Conservation (phyloP, 768 basidiomycete species). For the Pleurotus platypus region DNA sequence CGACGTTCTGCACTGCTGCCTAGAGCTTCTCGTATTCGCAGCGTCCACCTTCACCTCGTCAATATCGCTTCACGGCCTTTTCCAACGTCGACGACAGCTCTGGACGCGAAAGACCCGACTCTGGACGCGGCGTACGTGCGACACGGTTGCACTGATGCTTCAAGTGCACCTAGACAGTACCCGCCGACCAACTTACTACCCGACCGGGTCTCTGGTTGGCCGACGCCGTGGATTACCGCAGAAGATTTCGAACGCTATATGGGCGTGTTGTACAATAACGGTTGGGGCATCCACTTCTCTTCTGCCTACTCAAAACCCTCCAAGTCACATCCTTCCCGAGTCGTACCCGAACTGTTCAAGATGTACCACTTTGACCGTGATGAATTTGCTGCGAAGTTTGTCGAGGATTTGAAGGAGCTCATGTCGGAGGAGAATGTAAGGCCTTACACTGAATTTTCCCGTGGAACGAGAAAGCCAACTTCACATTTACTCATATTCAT, state of each 20-base stretch:
- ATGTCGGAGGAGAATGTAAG: constrained; percentile 1
- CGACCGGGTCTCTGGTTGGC: neutral
- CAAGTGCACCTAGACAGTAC: too few relatives aligned
- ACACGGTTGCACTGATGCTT: too few relatives aligned
- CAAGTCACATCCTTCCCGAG: neutral
- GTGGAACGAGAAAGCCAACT: neutral
- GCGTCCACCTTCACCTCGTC: too few relatives aligned
- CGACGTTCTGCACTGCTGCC: too few relatives aligned
- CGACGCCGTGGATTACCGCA: constrained; percentile 1
- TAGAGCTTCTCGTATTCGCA: too few relatives aligned
- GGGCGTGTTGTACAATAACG: neutral
- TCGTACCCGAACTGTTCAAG: neutral
- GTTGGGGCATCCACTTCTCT: constrained; percentile 3
- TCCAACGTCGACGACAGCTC: too few relatives aligned
- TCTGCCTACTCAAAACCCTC: neutral
- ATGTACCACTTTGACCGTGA: neutral
- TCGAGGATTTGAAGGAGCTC: neutral
- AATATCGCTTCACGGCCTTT: too few relatives aligned
- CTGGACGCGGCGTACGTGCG: too few relatives aligned
- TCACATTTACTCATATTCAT: too few relatives aligned
- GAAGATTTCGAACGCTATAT: neutral
- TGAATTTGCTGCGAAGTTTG: neutral
- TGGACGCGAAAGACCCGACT: too few relatives aligned
- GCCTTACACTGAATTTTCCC: neutral
- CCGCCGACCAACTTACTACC: neutral